Base-by-base conservation (phyloP, 495 filamentous ascomycete genomes). In the Aspergillus affinis region DNA sequence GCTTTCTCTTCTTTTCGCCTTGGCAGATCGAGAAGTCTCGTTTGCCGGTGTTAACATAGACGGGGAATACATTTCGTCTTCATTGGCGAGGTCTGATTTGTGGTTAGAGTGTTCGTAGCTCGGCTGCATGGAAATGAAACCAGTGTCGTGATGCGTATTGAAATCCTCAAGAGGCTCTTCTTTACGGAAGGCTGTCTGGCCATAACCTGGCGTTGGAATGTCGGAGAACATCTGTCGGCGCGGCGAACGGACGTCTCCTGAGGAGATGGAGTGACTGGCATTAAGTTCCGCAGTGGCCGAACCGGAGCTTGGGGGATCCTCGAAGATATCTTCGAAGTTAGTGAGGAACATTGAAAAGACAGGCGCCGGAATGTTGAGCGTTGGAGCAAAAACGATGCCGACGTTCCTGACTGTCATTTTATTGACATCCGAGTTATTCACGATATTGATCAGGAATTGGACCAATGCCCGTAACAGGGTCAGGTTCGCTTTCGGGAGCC, bases 321-420 rank as follows among this genome's bases (percentile, higher is more conserved):
- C 89, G 71, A 97, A 98, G 49, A 98, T 93, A 45, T 81, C 81
- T 63, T 90, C 82, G 67, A 90, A 96, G 64, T 98, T 92, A 54
- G 93, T 92, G 36, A 98, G 82, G 73, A 98, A 94, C 75, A 92
- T 81, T 2, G 92, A 92, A 66, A 98, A 96, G 7, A 98, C 89
- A 17, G 95, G 93, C 1, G 92, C 91, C 0, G 95, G 93, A 46
- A 98, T 97, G 73, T 98, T 98, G 32, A 98, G 82, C 0, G 95
- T 98, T 2, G 94, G 94, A n/a, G 95, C 94, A 74, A 98, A 98
- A 57, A 98, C 93, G 61, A 98, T 98, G 64, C 94, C 92, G 53
- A 98, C 92, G 72, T 98, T 98, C 45, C 94, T 86, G 55, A 97
- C 90, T 6, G 88, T 96, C 94, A 98, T 98, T 78, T 97, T 98